Conservation (phyloP, 2,329 filamentous ascomycete genomes). For the Graphilbum ipis-grandicollis region DNA sequence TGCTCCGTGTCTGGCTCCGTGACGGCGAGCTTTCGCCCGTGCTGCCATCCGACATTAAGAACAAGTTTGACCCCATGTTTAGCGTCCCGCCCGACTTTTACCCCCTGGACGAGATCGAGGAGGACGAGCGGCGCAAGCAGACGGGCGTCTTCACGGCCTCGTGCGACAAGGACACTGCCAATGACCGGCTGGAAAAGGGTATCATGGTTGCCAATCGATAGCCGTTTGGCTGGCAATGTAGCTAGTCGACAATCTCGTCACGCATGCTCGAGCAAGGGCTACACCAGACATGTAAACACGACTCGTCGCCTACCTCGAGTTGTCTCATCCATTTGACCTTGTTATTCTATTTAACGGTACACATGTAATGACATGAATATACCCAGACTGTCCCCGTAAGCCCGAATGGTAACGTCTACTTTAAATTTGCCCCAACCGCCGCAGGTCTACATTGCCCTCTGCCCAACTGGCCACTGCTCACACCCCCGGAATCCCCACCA, state of each 20-base stretch:
- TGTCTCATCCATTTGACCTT: no score
- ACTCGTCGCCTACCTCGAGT: no score
- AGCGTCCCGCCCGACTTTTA: not conserved
- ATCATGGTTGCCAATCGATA: not conserved
- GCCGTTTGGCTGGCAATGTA: no score
- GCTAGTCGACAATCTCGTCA: no score
- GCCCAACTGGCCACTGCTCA: conserved; percentile 10
- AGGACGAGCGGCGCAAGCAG: not conserved
- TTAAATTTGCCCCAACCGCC: no score
- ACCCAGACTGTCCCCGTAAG: no score
- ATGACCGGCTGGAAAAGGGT: not conserved
- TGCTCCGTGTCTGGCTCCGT: conserved; percentile 1
- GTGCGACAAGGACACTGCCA: not conserved
- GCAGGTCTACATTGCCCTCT: not conserved
- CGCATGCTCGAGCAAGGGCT: no score
- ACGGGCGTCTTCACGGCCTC: not conserved
- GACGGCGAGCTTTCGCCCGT: not conserved
- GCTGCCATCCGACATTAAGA: not conserved
- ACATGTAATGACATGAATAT: no score
- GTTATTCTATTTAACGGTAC: no score
- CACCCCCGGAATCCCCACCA: conserved; percentile 34
- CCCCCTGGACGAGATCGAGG: conserved; percentile 1
- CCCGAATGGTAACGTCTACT: no score
- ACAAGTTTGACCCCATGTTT: conserved; percentile 1
- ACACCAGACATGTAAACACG: no score